Conservation (phyloP, 2,329 filamentous ascomycete species). For the Aspergillus clavatus region DNA sequence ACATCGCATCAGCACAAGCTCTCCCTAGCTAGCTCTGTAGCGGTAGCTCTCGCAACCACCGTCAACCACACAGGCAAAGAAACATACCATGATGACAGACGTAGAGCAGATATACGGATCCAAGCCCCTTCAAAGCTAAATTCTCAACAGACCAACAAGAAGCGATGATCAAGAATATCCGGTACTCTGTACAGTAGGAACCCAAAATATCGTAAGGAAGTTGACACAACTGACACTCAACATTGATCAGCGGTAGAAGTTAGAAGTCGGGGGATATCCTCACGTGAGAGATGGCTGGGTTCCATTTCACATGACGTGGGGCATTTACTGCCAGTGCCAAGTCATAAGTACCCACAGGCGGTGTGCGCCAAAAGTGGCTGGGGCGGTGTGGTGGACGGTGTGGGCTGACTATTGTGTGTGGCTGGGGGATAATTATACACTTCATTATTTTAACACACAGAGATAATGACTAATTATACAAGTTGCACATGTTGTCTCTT, state of each 20-base stretch:
- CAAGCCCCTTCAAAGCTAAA: no score
- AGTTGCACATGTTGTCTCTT: no score
- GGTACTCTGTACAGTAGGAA: not conserved
- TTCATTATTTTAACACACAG: no score
- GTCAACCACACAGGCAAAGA: not conserved
- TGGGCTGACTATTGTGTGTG: no score
- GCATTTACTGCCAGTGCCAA: not conserved
- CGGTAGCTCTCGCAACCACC: no score
- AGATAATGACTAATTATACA: no score
- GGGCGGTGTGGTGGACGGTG: no score
- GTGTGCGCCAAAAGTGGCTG: conserved; percentile 8
- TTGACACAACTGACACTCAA: not conserved
- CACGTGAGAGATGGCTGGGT: conserved; percentile 5
- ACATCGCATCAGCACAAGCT: conserved; percentile 44
- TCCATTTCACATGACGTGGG: conserved; percentile 11
- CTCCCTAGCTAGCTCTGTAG: no score
- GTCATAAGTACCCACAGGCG: not conserved
- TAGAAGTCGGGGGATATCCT: not conserved
- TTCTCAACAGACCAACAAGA: no score
- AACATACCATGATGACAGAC: not conserved
- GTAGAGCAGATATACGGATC: not conserved
- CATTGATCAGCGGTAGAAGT: not conserved
- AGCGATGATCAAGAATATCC: no score
- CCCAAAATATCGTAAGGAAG: not conserved
- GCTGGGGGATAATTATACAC: no score